These are phyloP conservation scores for Termitomyces sp. DNA, from an alignment of 768 basidiomycete genomes.

Conservation along the genomic window DNA sequence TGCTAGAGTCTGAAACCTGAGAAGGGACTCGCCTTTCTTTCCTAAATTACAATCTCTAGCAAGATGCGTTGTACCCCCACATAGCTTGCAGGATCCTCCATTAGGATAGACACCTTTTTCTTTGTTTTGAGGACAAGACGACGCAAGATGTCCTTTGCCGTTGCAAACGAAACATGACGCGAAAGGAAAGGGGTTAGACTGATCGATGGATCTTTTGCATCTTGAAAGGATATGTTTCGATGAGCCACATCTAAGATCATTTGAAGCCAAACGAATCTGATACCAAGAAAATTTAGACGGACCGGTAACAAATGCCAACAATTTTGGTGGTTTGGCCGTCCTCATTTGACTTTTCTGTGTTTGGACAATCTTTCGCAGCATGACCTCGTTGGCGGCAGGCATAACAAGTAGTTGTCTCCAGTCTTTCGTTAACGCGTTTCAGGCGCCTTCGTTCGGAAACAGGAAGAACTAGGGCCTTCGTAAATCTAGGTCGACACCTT, in stretches of 20 bases:
- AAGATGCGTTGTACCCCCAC: slow-evolving; percentile 78
- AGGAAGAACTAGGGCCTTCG: slow-evolving; percentile 2
- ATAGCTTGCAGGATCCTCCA: slow-evolving; percentile 87
- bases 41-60: slow-evolving; percentile 76
- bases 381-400: slow-evolving; percentile 84
- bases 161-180: slow-evolving; percentile 92
- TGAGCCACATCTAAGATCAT: slow-evolving; percentile 62
- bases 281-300: slow-evolving; percentile 15
- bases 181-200: slow-evolving; percentile 68
- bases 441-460: slow-evolving; percentile 56
- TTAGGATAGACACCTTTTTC: slow-evolving; percentile 84
- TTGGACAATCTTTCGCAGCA: slow-evolving; percentile 76
- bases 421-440: slow-evolving; percentile 54
- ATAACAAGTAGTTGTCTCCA: slow-evolving; percentile 68
- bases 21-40: slow-evolving; percentile 39
- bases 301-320: slow-evolving; percentile 72
- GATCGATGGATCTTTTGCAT: slow-evolving; percentile 63
- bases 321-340: slow-evolving; percentile 13
- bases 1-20: too few species aligned
- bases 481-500: not conserved
- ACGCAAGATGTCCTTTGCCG: slow-evolving; percentile 78
- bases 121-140: slow-evolving; percentile 75
- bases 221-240: slow-evolving; percentile 69
- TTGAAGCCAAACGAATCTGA: not conserved
- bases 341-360: slow-evolving; percentile 19